Percentiles rank a stretch among this genome's conserved stretches.
Evolutionary conservation across 805 yeast species (phyloP).

Genomic region (Lipomyces sp.): DNA sequence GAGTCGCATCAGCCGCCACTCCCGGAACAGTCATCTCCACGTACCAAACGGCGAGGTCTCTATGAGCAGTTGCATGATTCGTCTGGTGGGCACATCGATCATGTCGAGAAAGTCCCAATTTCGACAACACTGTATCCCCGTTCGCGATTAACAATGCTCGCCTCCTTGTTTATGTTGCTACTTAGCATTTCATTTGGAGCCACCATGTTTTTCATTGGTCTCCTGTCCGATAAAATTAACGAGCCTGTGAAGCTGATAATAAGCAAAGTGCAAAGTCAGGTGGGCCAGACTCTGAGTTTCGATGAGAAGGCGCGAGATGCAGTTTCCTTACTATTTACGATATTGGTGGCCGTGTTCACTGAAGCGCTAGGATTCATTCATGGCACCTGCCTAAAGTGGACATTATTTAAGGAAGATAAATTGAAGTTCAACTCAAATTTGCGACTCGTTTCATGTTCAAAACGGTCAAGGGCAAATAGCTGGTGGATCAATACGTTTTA

Average conservation of each 20-base stretch:
- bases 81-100: background rate
- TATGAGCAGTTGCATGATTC: background rate
- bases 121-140: background rate
- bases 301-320: slow-evolving; percentile 1
- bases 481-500: background rate
- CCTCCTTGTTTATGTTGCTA: background rate
- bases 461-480: slow-evolving; percentile 4
- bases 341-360: slow-evolving; percentile 1
- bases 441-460: slow-evolving; percentile 8
- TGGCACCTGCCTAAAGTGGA: slow-evolving; percentile 7
- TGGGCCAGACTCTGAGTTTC: background rate
- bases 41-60: background rate
- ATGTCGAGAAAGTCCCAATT: background rate
- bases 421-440: slow-evolving; percentile 10
- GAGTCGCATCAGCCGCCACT: background rate
- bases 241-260: background rate
- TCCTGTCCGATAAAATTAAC: background rate
- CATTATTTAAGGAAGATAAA: background rate
- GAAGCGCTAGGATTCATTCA: slow-evolving; percentile 12
- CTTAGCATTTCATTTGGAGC: background rate
- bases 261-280: background rate
- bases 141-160: background rate
- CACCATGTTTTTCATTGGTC: background rate
- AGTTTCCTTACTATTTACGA: background rate
- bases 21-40: background rate